Evolutionary conservation across 768 basidiomycete genomes (phyloP).

Genomic region (Lactarius evosmus): DNA sequence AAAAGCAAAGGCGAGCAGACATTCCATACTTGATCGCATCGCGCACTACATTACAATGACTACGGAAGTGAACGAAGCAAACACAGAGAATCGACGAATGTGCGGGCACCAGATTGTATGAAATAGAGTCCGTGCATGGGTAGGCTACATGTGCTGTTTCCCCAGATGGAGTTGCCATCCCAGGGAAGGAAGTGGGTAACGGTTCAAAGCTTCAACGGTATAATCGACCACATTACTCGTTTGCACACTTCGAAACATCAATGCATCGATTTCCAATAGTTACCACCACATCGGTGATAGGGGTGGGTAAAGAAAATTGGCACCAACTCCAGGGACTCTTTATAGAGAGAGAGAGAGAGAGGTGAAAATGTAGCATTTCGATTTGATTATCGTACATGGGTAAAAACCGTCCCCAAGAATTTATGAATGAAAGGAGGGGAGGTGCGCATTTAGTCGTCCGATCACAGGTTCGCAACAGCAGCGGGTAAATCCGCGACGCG

Average conservation of each 20-base stretch:
- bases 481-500: conserved; percentile 56
- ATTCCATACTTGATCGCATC: too few relatives aligned
- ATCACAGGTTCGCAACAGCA: conserved; percentile 33
- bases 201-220: too few relatives aligned
- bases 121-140: too few relatives aligned
- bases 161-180: too few relatives aligned
- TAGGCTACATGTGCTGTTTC: neutral
- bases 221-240: neutral
- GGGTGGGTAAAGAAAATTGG: neutral
- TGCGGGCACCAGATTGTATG: too few relatives aligned
- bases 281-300: neutral
- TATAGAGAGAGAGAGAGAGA: neutral
- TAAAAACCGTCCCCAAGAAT: neutral
- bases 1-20: too few relatives aligned
- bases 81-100: too few relatives aligned
- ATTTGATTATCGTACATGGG: neutral
- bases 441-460: too few relatives aligned
- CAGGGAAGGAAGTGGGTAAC: too few relatives aligned
- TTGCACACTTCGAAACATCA: neutral
- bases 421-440: conserved; percentile 16
- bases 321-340: neutral
- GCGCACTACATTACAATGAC: too few relatives aligned
- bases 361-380: neutral
- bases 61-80: too few relatives aligned
- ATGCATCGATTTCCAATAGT: neutral